phyloP scores from a whole-genome alignment of 2,329 filamentous ascomycete genomes.

The Scolecobasidium constrictum region DNA sequence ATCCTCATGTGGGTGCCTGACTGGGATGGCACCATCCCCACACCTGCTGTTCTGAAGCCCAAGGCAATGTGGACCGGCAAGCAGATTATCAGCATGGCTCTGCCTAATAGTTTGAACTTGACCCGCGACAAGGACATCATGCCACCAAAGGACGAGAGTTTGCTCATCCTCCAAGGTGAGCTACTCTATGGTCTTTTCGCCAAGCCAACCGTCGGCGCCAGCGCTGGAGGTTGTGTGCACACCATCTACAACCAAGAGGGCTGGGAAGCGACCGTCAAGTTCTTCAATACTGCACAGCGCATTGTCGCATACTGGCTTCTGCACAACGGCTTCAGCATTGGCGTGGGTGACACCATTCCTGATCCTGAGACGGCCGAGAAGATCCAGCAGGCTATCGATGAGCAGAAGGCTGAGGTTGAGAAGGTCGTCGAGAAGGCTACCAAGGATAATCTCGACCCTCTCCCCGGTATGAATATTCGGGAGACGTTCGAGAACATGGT shows the following conservation, averaged over 20 bases:
- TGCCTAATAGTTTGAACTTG: slow-evolving; percentile 76
- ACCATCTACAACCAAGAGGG: slow-evolving; percentile 95
- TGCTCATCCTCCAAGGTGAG: slow-evolving; percentile 78
- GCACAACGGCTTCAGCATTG: slow-evolving; percentile 93
- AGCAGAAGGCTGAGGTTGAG: slow-evolving; percentile 72
- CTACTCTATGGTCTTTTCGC: slow-evolving; percentile 82
- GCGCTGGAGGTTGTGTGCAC: slow-evolving; percentile 83
- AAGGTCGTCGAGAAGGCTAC: slow-evolving; percentile 68
- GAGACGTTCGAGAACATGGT: slow-evolving; percentile 98
- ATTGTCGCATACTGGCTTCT: slow-evolving; percentile 96
- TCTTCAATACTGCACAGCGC: slow-evolving; percentile 91
- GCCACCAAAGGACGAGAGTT: slow-evolving; percentile 63
- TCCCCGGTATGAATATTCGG: slow-evolving; percentile 96
- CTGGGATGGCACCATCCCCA: slow-evolving; percentile 91
- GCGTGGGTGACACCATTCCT: slow-evolving; percentile 95
- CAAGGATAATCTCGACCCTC: slow-evolving; percentile 76
- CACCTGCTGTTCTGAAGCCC: slow-evolving; percentile 89
- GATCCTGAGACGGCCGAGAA: slow-evolving; percentile 73
- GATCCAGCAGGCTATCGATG: slow-evolving; percentile 71
- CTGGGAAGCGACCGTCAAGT: slow-evolving; percentile 73
- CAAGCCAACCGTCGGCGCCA: slow-evolving; percentile 91
- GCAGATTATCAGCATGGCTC: slow-evolving; percentile 88
- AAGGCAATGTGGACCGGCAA: slow-evolving; percentile 94
- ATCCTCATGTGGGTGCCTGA: slow-evolving; percentile 94
- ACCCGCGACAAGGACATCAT: slow-evolving; percentile 52